Base-by-base conservation (phyloP, 1,284 basidiomycete species). In the Ceratobasidium sp. region DNA sequence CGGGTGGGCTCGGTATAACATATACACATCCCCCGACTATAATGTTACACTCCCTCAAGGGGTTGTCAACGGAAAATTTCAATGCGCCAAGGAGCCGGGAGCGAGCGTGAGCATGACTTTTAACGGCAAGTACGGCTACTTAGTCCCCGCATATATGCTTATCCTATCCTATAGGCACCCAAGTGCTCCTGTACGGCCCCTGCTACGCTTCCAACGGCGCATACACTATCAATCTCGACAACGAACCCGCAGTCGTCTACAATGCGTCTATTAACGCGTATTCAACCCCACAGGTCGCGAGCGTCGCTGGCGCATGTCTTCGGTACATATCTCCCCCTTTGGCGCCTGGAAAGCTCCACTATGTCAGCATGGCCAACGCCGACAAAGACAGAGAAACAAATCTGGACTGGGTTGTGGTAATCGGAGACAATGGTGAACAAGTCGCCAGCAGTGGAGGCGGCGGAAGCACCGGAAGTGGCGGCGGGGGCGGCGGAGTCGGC, bases 281-380 rank as follows among this genome's bases (percentile, higher is more conserved):
- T 22, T 73, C 70, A 32, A 43, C 57, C 32, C 70, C 70, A 32
- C 15, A 1, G 8, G 44, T 29, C 19, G 25, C n/a, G 34, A 44
- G 43, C 7, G 70, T 73, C 17, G 70, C 70, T 34, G 57, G 37
- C 13, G 56, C 70, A 19, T 73, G 70, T n/a, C 32, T 73, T 6
- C 70, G 70, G 25, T 73, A 73, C 57, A 73, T 73, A 19, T 73
- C 70, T 22, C 70, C 70, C 22, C 70, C 70, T 17, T 29, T 73
- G 19, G 22, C 56, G 17, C 44, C 70, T 3, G 32, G 51, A 25
- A 13, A 56, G n/a, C 34, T 59, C 4, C 70, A 73, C 57, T 62
- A 62, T 25, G 52, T 73, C 34, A 73, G 70, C 25, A 73, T 73
- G 57, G 70, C 70, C 25, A 73, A 73, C 57, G 43, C 25, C 25